Evolutionary conservation across 768 basidiomycete genomes (phyloP).

Genomic region (Collybiopsis luxurians): DNA sequence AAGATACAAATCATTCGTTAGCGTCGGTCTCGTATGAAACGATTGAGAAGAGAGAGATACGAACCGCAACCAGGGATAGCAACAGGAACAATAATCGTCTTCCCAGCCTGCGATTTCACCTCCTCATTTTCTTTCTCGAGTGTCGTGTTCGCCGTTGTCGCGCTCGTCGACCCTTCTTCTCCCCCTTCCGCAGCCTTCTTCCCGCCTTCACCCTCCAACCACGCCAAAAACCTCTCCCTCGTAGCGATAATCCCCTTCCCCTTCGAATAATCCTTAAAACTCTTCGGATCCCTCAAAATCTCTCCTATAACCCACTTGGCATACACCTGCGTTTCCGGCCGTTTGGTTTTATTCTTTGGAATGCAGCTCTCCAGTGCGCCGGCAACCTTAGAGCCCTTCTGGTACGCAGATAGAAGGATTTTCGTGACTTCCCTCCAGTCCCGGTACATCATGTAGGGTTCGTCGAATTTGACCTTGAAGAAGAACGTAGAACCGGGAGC

Average conservation of each 20-base stretch:
- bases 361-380: conserved; percentile 30
- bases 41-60: conserved; percentile 23
- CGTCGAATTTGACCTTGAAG: conserved; percentile 99
- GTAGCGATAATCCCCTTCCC: conserved; percentile 86
- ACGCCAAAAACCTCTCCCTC: conserved; percentile 74
- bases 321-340: conserved; percentile 78
- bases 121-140: too few species aligned
- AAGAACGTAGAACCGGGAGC: conserved; percentile 83
- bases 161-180: conserved; percentile 32
- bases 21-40: not conserved
- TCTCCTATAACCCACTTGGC: conserved; percentile 80
- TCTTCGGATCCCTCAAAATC: conserved; percentile 55
- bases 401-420: conserved; percentile 47
- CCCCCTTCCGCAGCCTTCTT: conserved; percentile 24
- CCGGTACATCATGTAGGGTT: conserved; percentile 98
- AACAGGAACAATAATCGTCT: conserved; percentile 84
- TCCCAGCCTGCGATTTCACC: conserved; percentile 39
- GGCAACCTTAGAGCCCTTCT: conserved; percentile 14
- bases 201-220: conserved; percentile 53
- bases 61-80: conserved; percentile 92
- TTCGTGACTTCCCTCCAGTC: conserved; percentile 97
- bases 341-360: conserved; percentile 65
- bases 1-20: too few species aligned
- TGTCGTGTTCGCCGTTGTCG: not conserved
- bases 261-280: conserved; percentile 63